These are phyloP conservation scores for Ophiognomonia clavigignenti-juglandacearum DNA, from an alignment of 2,329 filamentous ascomycete species.

Conservation along the genomic window DNA sequence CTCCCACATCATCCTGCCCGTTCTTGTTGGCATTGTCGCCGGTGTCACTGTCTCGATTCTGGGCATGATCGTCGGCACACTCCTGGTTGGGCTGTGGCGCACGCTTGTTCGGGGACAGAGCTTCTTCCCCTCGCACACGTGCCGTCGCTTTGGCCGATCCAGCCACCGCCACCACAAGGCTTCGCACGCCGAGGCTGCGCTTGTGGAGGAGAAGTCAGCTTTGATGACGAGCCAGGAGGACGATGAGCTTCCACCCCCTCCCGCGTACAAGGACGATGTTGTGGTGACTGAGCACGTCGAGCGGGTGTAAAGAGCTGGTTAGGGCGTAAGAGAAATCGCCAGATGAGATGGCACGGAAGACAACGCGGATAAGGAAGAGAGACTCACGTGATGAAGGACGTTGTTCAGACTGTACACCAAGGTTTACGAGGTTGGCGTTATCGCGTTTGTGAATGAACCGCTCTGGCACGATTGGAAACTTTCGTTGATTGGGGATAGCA, in stretches of 20 bases:
- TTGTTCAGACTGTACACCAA: too few species aligned
- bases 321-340: too few species aligned
- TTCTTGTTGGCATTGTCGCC: slow-evolving; percentile 63
- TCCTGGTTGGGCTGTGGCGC: slow-evolving; percentile 56
- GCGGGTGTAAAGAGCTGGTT: slow-evolving; percentile 1
- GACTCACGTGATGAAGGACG: too few species aligned
- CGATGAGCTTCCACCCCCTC: slow-evolving; percentile 23
- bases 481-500: too few species aligned
- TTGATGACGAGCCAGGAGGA: slow-evolving; percentile 37
- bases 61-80: slow-evolving; percentile 60
- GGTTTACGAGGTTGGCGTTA: too few species aligned
- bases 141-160: slow-evolving; percentile 24
- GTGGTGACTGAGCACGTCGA: slow-evolving; percentile 1
- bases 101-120: slow-evolving; percentile 42
- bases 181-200: slow-evolving; percentile 30
- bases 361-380: too few species aligned
- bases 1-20: slow-evolving; percentile 61
- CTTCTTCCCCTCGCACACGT: slow-evolving; percentile 24
- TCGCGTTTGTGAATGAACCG: too few species aligned
- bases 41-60: slow-evolving; percentile 58
- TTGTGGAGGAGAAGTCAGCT: slow-evolving; percentile 44
- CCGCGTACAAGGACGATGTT: slow-evolving; percentile 21
- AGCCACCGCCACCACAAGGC: slow-evolving; percentile 25
- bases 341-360: too few species aligned
- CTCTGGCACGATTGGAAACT: too few species aligned